Evolutionary conservation across 306 rosid species (phyloP).

Genomic region (Vicia villosa): DNA sequence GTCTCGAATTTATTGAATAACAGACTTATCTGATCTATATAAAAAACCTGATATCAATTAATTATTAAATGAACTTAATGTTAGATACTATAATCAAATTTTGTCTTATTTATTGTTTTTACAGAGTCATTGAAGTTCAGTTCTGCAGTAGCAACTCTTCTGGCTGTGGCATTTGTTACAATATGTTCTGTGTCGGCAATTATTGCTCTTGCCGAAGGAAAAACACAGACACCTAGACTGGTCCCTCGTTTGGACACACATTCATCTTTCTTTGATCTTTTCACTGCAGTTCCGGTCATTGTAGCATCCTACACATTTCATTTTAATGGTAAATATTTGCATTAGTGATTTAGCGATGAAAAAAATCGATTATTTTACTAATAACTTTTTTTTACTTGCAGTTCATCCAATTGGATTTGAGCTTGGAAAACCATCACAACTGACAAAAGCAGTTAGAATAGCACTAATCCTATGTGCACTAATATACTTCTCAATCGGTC

Average conservation of each 20-base stretch:
- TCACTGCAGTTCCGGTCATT: conserved; percentile 88
- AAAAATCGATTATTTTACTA: background rate
- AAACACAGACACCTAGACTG: conserved; percentile 60
- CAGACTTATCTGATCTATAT: no score
- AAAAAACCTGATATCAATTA: no score
- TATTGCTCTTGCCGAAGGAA: conserved; percentile 61
- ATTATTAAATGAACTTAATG: no score
- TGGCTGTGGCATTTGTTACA: conserved; percentile 81
- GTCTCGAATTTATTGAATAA: conserved; percentile 16
- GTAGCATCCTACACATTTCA: conserved; percentile 98
- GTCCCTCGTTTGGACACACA: conserved; percentile 64
- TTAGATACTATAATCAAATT: background rate
- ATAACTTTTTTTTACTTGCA: conserved; percentile 40
- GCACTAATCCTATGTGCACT: conserved; percentile 66
- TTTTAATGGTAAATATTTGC: conserved; percentile 57
- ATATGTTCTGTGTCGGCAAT: conserved; percentile 75
- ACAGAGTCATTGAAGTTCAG: conserved; percentile 85
- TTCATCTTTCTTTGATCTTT: conserved; percentile 81
- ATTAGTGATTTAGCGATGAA: background rate
- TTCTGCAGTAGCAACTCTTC: conserved; percentile 71
- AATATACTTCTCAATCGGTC: conserved; percentile 71
- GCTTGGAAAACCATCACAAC: conserved; percentile 69
- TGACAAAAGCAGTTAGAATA: conserved; percentile 69
- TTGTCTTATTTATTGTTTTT: conserved; percentile 1
- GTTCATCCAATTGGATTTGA: conserved; percentile 95